Conservation (phyloP, 441 rosid species). For the Metrosideros polymorpha region DNA sequence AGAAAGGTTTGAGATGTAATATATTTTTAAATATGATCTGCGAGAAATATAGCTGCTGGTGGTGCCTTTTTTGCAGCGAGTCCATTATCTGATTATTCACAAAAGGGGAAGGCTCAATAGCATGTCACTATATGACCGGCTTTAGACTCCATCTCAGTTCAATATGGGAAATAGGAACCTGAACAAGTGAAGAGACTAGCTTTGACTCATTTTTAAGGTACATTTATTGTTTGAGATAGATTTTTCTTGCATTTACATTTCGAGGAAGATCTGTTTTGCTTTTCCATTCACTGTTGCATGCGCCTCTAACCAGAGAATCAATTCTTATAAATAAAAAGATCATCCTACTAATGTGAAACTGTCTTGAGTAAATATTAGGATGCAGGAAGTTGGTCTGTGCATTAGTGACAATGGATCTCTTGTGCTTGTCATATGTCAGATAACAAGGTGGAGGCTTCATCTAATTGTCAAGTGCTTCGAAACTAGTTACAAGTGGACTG, state of each 20-base stretch:
- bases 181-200: neutral
- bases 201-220: neutral
- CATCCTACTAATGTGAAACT: neutral
- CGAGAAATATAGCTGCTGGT: neutral
- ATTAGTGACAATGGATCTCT: neutral
- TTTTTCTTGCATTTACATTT: neutral
- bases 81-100: neutral
- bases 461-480: neutral
- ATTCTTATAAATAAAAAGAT: neutral
- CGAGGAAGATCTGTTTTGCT: neutral
- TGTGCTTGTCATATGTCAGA: neutral
- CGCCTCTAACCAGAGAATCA: neutral
- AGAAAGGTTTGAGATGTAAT: neutral
- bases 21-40: neutral
- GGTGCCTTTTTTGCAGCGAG: neutral
- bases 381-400: neutral
- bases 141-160: neutral
- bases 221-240: neutral
- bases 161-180: neutral
- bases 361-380: neutral
- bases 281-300: neutral
- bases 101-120: neutral
- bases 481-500: neutral
- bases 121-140: neutral
- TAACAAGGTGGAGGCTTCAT: neutral